phyloP scores from a whole-genome alignment of 805 yeast species.

The Cyberlindnera xylosilytica region DNA sequence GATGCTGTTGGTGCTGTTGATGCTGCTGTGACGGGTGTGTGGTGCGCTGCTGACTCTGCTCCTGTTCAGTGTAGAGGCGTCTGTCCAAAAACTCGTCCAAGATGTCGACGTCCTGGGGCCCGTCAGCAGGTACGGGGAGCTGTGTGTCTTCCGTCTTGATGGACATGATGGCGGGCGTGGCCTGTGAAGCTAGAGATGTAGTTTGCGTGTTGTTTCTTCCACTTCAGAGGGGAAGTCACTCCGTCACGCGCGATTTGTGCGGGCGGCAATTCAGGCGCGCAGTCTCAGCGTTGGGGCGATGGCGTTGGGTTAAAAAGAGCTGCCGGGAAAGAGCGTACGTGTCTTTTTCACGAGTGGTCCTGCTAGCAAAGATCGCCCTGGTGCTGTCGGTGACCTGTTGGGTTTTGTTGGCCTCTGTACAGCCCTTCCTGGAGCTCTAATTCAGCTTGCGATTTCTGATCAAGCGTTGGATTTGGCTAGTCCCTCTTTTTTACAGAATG shows the following conservation, averaged over 20 bases:
- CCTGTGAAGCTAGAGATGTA: not conserved
- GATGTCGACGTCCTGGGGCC: slow-evolving; percentile 34
- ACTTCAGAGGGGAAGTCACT: not conserved
- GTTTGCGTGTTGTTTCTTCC: not conserved
- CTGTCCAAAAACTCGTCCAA: slow-evolving; percentile 43
- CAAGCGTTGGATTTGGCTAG: no score
- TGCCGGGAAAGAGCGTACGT: no score
- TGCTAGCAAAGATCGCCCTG: no score
- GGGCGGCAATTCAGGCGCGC: slow-evolving; percentile 1
- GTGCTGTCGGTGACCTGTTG: no score
- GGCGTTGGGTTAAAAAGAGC: no score
- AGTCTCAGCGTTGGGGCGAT: no score
- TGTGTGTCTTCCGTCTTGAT: slow-evolving; percentile 23
- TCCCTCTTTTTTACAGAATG: no score
- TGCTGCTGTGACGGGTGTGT: slow-evolving; percentile 8
- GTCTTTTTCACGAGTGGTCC: no score
- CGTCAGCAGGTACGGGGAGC: not conserved
- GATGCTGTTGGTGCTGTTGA: slow-evolving; percentile 1
- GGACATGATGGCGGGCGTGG: slow-evolving; percentile 11
- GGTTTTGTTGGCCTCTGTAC: not conserved
- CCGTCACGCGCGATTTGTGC: slow-evolving; percentile 1
- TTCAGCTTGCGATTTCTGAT: not conserved
- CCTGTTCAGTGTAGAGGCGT: slow-evolving; percentile 24
- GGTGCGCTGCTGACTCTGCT: not conserved
- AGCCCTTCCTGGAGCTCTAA: not conserved